These are phyloP conservation scores for Rhamnella rubrinervis DNA, from an alignment of 331 rosid species.

Conservation along the genomic window DNA sequence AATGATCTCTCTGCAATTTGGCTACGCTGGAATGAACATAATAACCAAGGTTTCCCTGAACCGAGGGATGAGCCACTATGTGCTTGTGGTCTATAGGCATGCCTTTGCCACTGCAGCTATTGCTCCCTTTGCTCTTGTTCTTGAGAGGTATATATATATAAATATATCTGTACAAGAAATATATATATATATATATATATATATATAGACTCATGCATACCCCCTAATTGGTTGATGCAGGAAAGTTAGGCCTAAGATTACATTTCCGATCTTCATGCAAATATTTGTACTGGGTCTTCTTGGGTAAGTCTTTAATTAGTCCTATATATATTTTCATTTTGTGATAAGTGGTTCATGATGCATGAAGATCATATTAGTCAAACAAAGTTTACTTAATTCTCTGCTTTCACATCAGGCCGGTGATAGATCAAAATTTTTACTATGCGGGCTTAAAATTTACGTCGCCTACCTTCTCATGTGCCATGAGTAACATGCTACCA, in stretches of 20 bases:
- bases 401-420: conserved; percentile 82
- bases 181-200: too few relatives aligned
- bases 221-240: conserved; percentile 31
- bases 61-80: conserved; percentile 96
- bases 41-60: conserved; percentile 80
- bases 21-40: conserved; percentile 88
- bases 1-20: conserved; percentile 79
- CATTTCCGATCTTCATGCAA: conserved; percentile 65
- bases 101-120: conserved; percentile 75
- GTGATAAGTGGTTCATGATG: conserved; percentile 48
- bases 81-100: conserved; percentile 90
- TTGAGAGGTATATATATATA: conserved; percentile 56
- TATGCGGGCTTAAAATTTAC: conserved; percentile 84
- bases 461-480: conserved; percentile 89
- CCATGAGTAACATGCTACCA: conserved; percentile 88
- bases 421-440: conserved; percentile 93
- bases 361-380: neutral
- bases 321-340: conserved; percentile 25
- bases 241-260: conserved; percentile 73
- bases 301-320: conserved; percentile 51
- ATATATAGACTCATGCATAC: too few relatives aligned
- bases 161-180: too few relatives aligned
- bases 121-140: conserved; percentile 67
- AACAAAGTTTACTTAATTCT: conserved; percentile 5
- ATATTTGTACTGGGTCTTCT: conserved; percentile 76